Evolutionary conservation across 148 eudicot genomes (phyloP), one percentile per base, ranked within the genome.

Genomic region (Amaranthus palmeri): DNA sequence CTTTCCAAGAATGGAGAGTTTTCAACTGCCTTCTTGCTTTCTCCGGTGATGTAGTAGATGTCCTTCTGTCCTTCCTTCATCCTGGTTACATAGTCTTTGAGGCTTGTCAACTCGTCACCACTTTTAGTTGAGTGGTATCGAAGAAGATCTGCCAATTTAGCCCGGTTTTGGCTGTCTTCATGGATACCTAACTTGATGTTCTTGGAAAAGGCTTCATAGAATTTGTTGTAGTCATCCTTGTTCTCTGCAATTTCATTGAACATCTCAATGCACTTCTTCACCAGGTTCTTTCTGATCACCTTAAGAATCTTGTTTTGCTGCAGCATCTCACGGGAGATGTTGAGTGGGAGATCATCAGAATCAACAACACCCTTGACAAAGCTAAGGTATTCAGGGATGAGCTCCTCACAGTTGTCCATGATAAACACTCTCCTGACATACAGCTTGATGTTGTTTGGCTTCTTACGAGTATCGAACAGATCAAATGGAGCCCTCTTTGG

Each of bases 31-130:
- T 92, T 92, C 82, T 87, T 88, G 86, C 93, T 91, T 63, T 91
- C 97, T 8, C 97, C 93, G 0, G 97, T 88, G 45, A 91, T 92
- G 78, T 90, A 92, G 76, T 75, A 92, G 11, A 92, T 90, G 36
- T 92, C 97, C 74, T 90, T 92, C 76, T 92, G 97, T 0, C 93
- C 96, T 65, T 92, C 97, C 83, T 87, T 92, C 97, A 92, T 92
- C 8, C 97, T 68, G 3, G 97, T 92, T n/a, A 88, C 97, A 67
- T 92, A 92, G 73, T 90, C 96, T 76, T 92, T 92, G 67, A 92
- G 59, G 77, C 93, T 90, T 3, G 97, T 92, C 80, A 87, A 2
- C 60, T 92, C 97, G 1, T 90, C 97, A 5, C 97, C 91, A 2
- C 93, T 87, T 85, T 92, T 92, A 48, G 97, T 90, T 0, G 97